Evolutionary conservation across 2,329 filamentous ascomycete genomes (phyloP).

Genomic region (Talaromyces piceae): DNA sequence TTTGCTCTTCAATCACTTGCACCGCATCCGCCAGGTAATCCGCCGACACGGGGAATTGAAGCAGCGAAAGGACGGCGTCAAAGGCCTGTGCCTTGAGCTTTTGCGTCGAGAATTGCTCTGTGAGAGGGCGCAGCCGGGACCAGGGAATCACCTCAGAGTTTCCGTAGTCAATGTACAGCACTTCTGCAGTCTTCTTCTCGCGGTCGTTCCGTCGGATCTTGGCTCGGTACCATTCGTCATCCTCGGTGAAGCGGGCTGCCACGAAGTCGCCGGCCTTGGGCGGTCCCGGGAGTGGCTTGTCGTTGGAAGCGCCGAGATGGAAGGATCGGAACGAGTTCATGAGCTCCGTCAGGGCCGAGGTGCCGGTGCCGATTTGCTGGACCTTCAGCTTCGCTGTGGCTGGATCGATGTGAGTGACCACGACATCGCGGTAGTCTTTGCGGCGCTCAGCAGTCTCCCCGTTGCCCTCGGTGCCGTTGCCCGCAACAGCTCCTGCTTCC

Average conservation of each 20-base stretch:
- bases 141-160: constrained; percentile 87
- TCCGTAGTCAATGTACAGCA: constrained; percentile 93
- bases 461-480: constrained; percentile 46
- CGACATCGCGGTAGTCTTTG: constrained; percentile 89
- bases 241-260: constrained; percentile 80
- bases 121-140: constrained; percentile 73
- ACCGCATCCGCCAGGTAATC: constrained; percentile 82
- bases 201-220: constrained; percentile 89
- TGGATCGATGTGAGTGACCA: constrained; percentile 80
- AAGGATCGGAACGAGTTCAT: constrained; percentile 90
- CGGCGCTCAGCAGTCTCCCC: constrained; percentile 52
- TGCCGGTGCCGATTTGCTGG: constrained; percentile 82
- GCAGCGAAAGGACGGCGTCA: constrained; percentile 78
- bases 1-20: constrained; percentile 64
- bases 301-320: constrained; percentile 78
- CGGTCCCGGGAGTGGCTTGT: constrained; percentile 60
- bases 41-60: constrained; percentile 73
- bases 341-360: constrained; percentile 72
- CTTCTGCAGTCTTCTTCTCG: constrained; percentile 76
- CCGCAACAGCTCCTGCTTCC: constrained; percentile 41
- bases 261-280: constrained; percentile 91
- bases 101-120: constrained; percentile 70
- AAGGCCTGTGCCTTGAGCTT: constrained; percentile 81
- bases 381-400: constrained; percentile 76
- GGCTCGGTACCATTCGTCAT: constrained; percentile 91